Percentiles rank a stretch among this genome's conserved stretches.
Evolutionary conservation across 139 green algal genomes (phyloP).

Genomic region (Volvox reticuliferus): DNA sequence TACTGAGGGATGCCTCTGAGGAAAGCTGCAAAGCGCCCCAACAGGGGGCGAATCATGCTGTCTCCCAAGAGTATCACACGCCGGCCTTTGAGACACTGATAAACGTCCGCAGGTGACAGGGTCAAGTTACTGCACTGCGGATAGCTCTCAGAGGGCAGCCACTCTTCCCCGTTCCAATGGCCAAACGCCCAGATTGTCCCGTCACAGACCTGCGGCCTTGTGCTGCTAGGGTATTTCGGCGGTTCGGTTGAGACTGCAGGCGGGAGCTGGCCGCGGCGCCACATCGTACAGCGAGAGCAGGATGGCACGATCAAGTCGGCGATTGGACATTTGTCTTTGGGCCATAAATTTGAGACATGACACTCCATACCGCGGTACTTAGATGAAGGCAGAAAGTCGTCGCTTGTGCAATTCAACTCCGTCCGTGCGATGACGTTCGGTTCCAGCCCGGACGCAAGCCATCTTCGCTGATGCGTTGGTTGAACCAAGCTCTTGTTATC

Average conservation of each 20-base stretch:
- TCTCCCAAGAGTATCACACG: background rate
- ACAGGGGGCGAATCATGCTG: slow-evolving; percentile 19
- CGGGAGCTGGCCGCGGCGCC: background rate
- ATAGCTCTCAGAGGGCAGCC: background rate
- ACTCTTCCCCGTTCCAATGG: background rate
- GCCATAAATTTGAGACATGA: background rate
- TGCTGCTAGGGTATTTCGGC: background rate
- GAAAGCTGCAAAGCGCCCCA: background rate
- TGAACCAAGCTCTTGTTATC: too few species aligned
- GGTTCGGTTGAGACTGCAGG: background rate
- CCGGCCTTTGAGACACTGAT: background rate
- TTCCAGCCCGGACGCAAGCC: too few species aligned
- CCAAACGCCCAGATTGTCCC: background rate
- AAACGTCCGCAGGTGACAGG: background rate
- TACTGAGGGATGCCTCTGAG: background rate
- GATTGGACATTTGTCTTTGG: background rate
- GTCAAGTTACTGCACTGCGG: background rate
- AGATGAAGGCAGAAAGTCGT: too few species aligned
- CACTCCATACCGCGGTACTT: background rate
- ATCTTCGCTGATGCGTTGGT: too few species aligned
- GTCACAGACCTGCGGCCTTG: background rate
- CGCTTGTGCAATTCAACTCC: too few species aligned
- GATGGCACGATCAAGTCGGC: background rate
- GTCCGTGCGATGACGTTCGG: too few species aligned
- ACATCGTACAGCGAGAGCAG: background rate